phyloP scores from a whole-genome alignment of 1,284 basidiomycete genomes.

The Moniliella sp. region DNA sequence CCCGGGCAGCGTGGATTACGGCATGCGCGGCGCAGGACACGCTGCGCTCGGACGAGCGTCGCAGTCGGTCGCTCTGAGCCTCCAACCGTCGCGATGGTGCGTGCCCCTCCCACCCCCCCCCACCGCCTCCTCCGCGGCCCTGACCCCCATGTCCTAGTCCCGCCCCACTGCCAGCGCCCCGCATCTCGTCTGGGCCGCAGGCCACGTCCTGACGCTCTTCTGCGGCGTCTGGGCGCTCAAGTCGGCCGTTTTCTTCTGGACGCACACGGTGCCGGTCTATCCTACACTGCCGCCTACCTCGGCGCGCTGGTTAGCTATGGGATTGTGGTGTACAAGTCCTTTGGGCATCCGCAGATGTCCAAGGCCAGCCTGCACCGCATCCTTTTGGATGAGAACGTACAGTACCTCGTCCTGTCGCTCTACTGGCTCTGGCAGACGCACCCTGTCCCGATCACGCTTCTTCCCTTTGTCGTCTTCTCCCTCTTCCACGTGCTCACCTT shows the following conservation, averaged over 20 bases:
- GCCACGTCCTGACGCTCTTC: constrained; percentile 30
- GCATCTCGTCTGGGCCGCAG: constrained; percentile 32
- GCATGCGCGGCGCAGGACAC: neutral
- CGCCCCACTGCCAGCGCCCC: constrained; percentile 23
- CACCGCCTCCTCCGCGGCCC: neutral
- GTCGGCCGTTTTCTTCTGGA: constrained; percentile 9
- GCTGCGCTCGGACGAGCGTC: neutral
- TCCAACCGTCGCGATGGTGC: neutral
- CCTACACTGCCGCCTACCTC: constrained; percentile 26
- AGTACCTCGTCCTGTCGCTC: constrained; percentile 30
- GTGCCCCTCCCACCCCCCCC: neutral
- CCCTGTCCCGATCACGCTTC: constrained; percentile 30
- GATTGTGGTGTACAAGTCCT: constrained; percentile 33
- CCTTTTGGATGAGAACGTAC: constrained; percentile 33
- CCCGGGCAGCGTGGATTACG: neutral
- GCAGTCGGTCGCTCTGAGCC: neutral
- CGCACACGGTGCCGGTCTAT: constrained; percentile 13
- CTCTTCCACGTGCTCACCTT: constrained; percentile 33
- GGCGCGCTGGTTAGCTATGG: constrained; percentile 33
- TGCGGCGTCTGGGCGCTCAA: constrained; percentile 26
- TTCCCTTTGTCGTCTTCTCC: constrained; percentile 33
- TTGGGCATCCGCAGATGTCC: constrained; percentile 26
- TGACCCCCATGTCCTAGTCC: constrained; percentile 5
- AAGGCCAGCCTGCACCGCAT: constrained; percentile 31
- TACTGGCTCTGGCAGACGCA: constrained; percentile 34